Conservation (phyloP, 2,329 filamentous ascomycete genomes). For the Ilyonectria mors-panacis region DNA sequence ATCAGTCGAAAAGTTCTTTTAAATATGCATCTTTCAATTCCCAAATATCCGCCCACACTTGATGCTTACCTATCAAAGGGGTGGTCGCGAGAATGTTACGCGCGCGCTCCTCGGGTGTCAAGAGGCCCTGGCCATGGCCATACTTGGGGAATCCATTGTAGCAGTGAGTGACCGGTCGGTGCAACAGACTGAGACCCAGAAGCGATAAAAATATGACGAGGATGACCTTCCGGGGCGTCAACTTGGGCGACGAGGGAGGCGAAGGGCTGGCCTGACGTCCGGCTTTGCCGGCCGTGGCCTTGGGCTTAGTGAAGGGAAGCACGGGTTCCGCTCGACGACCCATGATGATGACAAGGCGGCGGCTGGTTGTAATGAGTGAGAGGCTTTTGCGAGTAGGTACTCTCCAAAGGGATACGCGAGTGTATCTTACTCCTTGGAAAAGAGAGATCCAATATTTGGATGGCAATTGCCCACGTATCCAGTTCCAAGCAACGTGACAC, state of each 20-base stretch:
- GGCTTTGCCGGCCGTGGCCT: slow-evolving; percentile 4
- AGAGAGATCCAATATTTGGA: not conserved
- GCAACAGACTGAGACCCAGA: slow-evolving; percentile 46
- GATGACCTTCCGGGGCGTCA: slow-evolving; percentile 45
- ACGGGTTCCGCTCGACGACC: slow-evolving; percentile 43
- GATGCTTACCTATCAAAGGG: slow-evolving; percentile 65
- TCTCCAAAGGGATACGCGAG: not conserved
- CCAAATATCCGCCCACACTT: not conserved
- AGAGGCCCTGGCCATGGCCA: slow-evolving; percentile 43
- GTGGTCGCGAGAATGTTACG: slow-evolving; percentile 61
- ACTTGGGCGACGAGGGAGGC: slow-evolving; percentile 40
- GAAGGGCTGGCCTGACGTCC: slow-evolving; percentile 35
- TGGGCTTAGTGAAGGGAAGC: slow-evolving; percentile 37
- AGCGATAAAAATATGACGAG: slow-evolving; percentile 46
- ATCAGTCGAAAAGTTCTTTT: not conserved
- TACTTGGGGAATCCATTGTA: slow-evolving; percentile 45
- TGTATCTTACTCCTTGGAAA: not conserved
- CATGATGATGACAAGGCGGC: slow-evolving; percentile 27
- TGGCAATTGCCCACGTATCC: not conserved
- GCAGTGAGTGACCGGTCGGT: slow-evolving; percentile 44
- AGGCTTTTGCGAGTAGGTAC: not conserved
- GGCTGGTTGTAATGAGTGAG: not conserved
- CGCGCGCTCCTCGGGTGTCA: slow-evolving; percentile 61
- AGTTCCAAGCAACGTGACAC: not conserved
- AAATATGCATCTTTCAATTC: not conserved